Base-by-base conservation (phyloP, 2,329 filamentous ascomycete species). In the Verticillium albo-atrum region DNA sequence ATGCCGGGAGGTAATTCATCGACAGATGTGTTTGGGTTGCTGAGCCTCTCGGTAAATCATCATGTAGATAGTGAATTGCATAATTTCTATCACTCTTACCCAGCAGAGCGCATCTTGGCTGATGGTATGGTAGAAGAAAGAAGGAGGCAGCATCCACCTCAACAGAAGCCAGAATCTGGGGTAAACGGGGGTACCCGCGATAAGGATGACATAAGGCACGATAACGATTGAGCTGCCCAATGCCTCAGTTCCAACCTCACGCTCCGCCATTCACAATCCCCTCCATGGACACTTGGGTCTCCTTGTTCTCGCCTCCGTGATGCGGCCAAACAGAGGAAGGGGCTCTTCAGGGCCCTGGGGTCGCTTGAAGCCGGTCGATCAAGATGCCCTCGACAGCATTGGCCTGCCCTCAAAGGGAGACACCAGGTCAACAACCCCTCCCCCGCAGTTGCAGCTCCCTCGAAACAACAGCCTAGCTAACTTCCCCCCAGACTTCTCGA, bases 331-430 rank as follows among this genome's bases (percentile, higher is more conserved):
- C 28, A 59, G 62, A 50, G 61, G 58, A 30, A 55, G 57, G 56
- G 58, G 47, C 4, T 63, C 71, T 10, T 84, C 85, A 54, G 81
- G 82, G 56, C 80, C 84, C 65, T 91, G 89, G 86, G 85, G 83
- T 61, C 82, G 90, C 63, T 78, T 96, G 64, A 92, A 89, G 72
- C 89, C 90, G 14, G 82, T 88, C 61, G 85, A 89, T 52, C 78
- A 86, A 60, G 92, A 97, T 72, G 85, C 90, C 15, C 79, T 98
- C 28, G 90, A 96, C 66, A 83, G 81, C 61, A 89, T 96, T 65
- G 93, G 94, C 2, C 82, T 97, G 64, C 91, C 91, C 4, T 97
- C 92, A 2, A 97, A 97, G 71, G 94, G 94, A 57, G 94, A 98
- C 73, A 90, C 82, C 54, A 89, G 90, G 92, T 94, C 79, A 23